Conservation (phyloP, 108 stramenopile species). For the Phaeodactylum tricornutum region DNA sequence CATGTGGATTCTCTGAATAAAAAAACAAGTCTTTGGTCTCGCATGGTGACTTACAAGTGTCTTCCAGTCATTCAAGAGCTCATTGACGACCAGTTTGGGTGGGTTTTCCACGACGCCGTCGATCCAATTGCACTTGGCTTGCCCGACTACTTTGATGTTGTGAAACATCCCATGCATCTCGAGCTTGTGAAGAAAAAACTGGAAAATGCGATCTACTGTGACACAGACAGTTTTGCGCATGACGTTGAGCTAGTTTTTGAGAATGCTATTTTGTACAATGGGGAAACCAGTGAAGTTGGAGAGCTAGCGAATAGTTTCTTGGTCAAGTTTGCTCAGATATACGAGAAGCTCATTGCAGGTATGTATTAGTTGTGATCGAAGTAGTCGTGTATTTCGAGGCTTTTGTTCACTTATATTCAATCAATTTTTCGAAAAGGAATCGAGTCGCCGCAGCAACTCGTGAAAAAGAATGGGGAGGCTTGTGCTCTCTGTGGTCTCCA, state of each 20-base stretch:
- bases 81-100: constrained; percentile 71
- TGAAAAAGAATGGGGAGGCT: constrained; percentile 46
- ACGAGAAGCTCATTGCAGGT: constrained; percentile 4
- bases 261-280: constrained; percentile 84
- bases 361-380: neutral
- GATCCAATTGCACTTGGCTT: constrained; percentile 89
- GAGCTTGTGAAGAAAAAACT: constrained; percentile 65
- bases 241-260: constrained; percentile 75
- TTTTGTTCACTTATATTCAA: neutral
- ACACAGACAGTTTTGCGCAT: constrained; percentile 47
- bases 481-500: constrained; percentile 77
- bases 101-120: constrained; percentile 89
- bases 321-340: constrained; percentile 10
- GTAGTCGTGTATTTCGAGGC: neutral
- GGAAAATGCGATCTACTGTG: constrained; percentile 60
- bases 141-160: constrained; percentile 92
- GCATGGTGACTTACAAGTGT: constrained; percentile 70
- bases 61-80: constrained; percentile 69
- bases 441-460: constrained; percentile 24
- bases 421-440: too few species aligned
- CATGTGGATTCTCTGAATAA: constrained; percentile 71
- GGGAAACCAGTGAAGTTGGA: constrained; percentile 73
- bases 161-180: constrained; percentile 82
- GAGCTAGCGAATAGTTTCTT: constrained; percentile 62
- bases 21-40: constrained; percentile 45